Percentiles rank a stretch among this genome's conserved stretches.
These are phyloP conservation scores for Claviceps lovelessii DNA, from an alignment of 2,329 filamentous ascomycete genomes.

Conservation along the genomic window DNA sequence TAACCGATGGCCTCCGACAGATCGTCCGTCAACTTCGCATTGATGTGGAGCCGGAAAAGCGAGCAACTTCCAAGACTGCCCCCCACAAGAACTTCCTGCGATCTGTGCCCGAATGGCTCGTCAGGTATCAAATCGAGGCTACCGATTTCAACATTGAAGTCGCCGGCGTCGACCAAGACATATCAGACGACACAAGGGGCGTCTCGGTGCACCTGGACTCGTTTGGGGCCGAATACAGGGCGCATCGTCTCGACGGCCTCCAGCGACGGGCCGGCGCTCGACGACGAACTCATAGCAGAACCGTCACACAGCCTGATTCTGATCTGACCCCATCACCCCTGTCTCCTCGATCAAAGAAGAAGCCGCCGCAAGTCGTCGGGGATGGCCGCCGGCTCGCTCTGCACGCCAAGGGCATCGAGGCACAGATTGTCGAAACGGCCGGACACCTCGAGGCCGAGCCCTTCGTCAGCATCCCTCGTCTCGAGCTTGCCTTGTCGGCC, in stretches of 20 bases:
- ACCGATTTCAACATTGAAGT: slow-evolving; percentile 83
- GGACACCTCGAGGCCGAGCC: slow-evolving; percentile 75
- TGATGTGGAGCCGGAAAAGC: slow-evolving; percentile 49
- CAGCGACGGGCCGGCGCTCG: slow-evolving; percentile 41
- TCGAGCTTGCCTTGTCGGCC: slow-evolving; percentile 76
- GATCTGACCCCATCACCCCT: slow-evolving; percentile 32
- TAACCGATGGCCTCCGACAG: slow-evolving; percentile 80
- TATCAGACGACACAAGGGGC: slow-evolving; percentile 70
- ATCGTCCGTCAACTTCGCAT: slow-evolving; percentile 73
- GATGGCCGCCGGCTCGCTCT: slow-evolving; percentile 74
- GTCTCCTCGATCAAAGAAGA: slow-evolving; percentile 32
- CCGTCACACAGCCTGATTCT: slow-evolving; percentile 53
- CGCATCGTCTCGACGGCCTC: slow-evolving; percentile 56
- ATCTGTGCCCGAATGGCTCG: slow-evolving; percentile 67
- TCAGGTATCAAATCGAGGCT: slow-evolving; percentile 71
- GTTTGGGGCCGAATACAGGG: slow-evolving; percentile 79
- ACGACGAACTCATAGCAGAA: slow-evolving; percentile 61
- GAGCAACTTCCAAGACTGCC: slow-evolving; percentile 30
- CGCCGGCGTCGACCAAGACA: slow-evolving; percentile 70
- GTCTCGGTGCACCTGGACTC: slow-evolving; percentile 76
- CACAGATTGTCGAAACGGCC: slow-evolving; percentile 75
- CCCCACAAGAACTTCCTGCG: slow-evolving; percentile 57
- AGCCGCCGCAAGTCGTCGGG: slow-evolving; percentile 38
- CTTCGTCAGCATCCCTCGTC: slow-evolving; percentile 72
- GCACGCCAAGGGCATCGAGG: slow-evolving; percentile 72